phyloP scores from a whole-genome alignment of 2,329 filamentous ascomycete genomes.

The Penicillium sp. region DNA sequence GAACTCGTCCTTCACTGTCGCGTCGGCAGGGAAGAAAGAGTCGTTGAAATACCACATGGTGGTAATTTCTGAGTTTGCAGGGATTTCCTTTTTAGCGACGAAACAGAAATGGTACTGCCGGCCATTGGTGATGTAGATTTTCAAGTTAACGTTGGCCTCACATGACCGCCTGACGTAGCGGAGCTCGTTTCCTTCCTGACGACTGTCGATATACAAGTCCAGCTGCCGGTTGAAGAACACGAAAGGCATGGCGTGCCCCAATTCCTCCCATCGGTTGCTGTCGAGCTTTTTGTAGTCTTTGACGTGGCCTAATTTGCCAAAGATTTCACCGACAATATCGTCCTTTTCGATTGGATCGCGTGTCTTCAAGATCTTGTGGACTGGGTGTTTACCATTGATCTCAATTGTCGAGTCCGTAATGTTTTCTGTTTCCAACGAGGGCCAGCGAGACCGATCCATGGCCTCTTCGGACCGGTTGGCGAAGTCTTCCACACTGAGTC shows the following conservation, averaged over 20 bases:
- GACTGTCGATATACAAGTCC: slow-evolving; percentile 88
- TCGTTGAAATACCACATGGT: slow-evolving; percentile 49
- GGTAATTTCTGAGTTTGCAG: slow-evolving; percentile 51
- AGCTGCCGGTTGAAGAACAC: slow-evolving; percentile 85
- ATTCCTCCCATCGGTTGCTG: slow-evolving; percentile 65
- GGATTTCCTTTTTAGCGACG: slow-evolving; percentile 75
- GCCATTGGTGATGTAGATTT: slow-evolving; percentile 75
- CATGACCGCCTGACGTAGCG: slow-evolving; percentile 93
- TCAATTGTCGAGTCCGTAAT: slow-evolving; percentile 50
- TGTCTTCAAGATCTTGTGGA: slow-evolving; percentile 63
- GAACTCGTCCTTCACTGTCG: not conserved
- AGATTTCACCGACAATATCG: slow-evolving; percentile 68
- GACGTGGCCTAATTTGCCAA: slow-evolving; percentile 71
- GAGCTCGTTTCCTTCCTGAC: slow-evolving; percentile 78
- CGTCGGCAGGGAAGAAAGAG: slow-evolving; percentile 27
- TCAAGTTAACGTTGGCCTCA: slow-evolving; percentile 80
- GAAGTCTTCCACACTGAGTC: slow-evolving; percentile 62
- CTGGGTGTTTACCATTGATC: slow-evolving; percentile 58
- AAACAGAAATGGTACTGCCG: slow-evolving; percentile 91
- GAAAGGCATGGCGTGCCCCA: slow-evolving; percentile 62
- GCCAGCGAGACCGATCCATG: slow-evolving; percentile 55
- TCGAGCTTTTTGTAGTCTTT: slow-evolving; percentile 67
- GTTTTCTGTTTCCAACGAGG: slow-evolving; percentile 52
- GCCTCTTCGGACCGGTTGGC: slow-evolving; percentile 62
- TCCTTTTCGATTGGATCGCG: slow-evolving; percentile 51